phyloP scores from a whole-genome alignment of 2,329 filamentous ascomycete genomes.

The Paraconiothyrium brasiliense region DNA sequence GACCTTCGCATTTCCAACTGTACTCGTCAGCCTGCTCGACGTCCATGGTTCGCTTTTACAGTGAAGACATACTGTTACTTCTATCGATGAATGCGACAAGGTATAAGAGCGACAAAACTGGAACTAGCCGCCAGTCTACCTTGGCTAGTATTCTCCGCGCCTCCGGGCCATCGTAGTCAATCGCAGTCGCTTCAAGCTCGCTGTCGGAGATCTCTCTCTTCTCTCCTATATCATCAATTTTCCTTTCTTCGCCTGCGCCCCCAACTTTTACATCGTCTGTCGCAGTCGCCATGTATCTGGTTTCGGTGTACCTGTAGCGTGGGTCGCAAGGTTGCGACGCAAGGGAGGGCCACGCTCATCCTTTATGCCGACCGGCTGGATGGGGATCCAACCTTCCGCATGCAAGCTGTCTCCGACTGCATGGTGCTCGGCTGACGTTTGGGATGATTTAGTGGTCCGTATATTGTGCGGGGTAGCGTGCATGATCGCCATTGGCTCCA shows the following conservation, averaged over 20 bases:
- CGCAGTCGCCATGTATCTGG: slow-evolving; percentile 7
- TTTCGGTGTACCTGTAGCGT: neutral
- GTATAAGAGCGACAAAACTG: slow-evolving; percentile 44
- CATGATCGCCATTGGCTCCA: slow-evolving; percentile 12
- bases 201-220: slow-evolving; percentile 35
- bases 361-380: slow-evolving; percentile 2
- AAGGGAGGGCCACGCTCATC: neutral
- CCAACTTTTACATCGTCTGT: slow-evolving; percentile 29
- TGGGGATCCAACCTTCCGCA: neutral
- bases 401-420: slow-evolving; percentile 8
- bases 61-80: slow-evolving; percentile 35
- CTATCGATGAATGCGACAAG: slow-evolving; percentile 47
- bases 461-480: slow-evolving; percentile 12
- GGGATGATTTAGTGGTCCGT: slow-evolving; percentile 1
- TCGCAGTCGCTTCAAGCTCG: slow-evolving; percentile 36
- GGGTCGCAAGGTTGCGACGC: neutral
- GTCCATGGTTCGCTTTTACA: neutral
- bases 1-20: slow-evolving; percentile 54
- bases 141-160: slow-evolving; percentile 44
- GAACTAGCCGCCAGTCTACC: slow-evolving; percentile 45
- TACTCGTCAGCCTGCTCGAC: slow-evolving; percentile 1
- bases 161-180: slow-evolving; percentile 39
- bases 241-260: slow-evolving; percentile 23
- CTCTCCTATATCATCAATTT: slow-evolving; percentile 36
- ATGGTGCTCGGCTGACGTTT: slow-evolving; percentile 9